Evolutionary conservation across 2,329 filamentous ascomycete genomes (phyloP), one percentile per base, ranked within the genome.

Genomic region (Alternaria burnsii): DNA sequence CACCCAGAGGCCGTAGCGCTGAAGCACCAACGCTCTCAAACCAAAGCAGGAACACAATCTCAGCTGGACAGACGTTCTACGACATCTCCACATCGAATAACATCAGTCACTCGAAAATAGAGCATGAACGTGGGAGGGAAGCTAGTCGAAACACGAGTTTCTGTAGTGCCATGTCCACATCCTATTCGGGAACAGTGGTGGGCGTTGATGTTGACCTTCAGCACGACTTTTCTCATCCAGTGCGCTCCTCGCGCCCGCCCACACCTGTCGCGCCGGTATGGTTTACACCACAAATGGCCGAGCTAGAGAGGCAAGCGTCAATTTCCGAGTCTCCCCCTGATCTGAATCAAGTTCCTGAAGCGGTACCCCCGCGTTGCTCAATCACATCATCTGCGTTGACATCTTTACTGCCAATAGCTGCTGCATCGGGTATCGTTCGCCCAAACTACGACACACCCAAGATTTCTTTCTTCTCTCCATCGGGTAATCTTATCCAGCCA

Each of bases 361-460:
- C 54, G 34, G 42, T 59, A 43, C 22, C 54, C 18, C 40, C 58
- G 26, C 47, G 47, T 52, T 68, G 54, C 44, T 73, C 69, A 4
- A 70, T 78, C 24, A 75, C 66, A 5, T 80, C 77, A 11, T 75
- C 73, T 34, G 77, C 76, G n/a, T 61, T 79, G 18, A 71, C 72
- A 5, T 67, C 73, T 42, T 69, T 80, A 36, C 65, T 80, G 24
- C 76, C 77, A 18, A 72, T 80, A 57, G 77, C 78, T 22, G 76
- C 71, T 48, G 73, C 76, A 22, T 72, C 75, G 40, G 77, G 76
- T 20, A 76, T 79, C 42, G 67, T 78, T 46, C 72, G 62, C 14
- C 62, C 65, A 16, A 73, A 73, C 53, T 65, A 69, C 47, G 61
- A 68, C 18, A 70, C 68, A 38, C 69, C 76, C 14, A 71, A 63